Conservation (phyloP, 805 yeast species). For the Priceomyces medius region DNA sequence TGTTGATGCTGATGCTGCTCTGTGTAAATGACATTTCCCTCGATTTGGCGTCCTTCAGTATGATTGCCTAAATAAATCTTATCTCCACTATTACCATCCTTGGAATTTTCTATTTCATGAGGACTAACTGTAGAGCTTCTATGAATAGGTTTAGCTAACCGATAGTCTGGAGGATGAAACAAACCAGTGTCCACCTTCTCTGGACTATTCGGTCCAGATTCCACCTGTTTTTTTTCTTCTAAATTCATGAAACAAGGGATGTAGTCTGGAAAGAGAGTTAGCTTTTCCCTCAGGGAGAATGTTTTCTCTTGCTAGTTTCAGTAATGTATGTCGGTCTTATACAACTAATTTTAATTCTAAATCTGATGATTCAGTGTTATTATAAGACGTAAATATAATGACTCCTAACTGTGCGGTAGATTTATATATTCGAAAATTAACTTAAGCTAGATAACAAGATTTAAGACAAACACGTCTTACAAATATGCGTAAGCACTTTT, state of each 20-base stretch:
- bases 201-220: neutral
- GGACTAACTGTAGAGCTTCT: constrained; percentile 2
- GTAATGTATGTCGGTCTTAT: neutral
- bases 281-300: neutral
- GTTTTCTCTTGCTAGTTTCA: neutral
- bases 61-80: neutral
- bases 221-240: neutral
- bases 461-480: no score
- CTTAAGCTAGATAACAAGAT: no score
- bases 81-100: neutral
- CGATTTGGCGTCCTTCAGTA: no score
- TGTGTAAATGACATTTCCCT: no score
- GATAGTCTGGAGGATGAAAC: neutral
- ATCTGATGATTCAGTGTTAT: neutral
- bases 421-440: neutral
- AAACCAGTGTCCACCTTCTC: neutral
- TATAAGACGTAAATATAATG: neutral
- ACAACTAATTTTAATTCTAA: no score
- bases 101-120: neutral
- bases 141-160: neutral
- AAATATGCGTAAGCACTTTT: no score
- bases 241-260: neutral
- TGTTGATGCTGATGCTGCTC: no score
- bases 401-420: neutral
- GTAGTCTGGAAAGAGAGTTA: neutral